phyloP scores from a whole-genome alignment of 257 asterid species.

The Solanum chilense region DNA sequence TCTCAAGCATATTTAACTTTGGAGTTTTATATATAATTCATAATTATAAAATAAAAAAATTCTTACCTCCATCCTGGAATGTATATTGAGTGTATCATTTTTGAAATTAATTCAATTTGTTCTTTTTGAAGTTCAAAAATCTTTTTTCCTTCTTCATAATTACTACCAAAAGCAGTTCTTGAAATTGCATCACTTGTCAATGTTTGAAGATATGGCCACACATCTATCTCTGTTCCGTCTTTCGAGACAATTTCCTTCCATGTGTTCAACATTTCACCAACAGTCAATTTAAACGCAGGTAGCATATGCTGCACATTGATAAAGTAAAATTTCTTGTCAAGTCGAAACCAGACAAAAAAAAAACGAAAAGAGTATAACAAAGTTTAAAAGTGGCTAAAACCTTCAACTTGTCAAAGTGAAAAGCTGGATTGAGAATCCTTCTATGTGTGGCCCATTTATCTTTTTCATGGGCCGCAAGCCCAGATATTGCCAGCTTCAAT shows the following conservation, averaged over 20 bases:
- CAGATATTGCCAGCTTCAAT: slow-evolving; percentile 14
- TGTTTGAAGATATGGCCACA: slow-evolving; percentile 4
- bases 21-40: no score
- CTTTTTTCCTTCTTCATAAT: neutral
- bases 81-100: neutral
- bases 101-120: neutral
- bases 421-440: neutral
- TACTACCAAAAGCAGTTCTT: slow-evolving; percentile 5
- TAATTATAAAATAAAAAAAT: neutral
- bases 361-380: neutral
- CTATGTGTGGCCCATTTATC: slow-evolving; percentile 26
- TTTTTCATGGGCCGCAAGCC: slow-evolving; percentile 21
- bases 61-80: slow-evolving; percentile 4
- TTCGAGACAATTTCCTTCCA: neutral
- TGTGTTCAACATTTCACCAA: neutral
- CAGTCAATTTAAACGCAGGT: neutral
- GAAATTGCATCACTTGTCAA: slow-evolving; percentile 15
- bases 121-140: slow-evolving; percentile 4
- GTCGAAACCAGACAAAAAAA: neutral
- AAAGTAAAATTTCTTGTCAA: neutral
- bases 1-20: no score
- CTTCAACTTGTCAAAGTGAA: neutral
- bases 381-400: neutral
- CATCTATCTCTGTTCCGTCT: neutral
- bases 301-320: neutral